A percentile compares a stretch with the other conserved stretches of the same genome.
Evolutionary conservation across 1,284 basidiomycete species (phyloP).

Genomic region (Ceratobasidium sp.): DNA sequence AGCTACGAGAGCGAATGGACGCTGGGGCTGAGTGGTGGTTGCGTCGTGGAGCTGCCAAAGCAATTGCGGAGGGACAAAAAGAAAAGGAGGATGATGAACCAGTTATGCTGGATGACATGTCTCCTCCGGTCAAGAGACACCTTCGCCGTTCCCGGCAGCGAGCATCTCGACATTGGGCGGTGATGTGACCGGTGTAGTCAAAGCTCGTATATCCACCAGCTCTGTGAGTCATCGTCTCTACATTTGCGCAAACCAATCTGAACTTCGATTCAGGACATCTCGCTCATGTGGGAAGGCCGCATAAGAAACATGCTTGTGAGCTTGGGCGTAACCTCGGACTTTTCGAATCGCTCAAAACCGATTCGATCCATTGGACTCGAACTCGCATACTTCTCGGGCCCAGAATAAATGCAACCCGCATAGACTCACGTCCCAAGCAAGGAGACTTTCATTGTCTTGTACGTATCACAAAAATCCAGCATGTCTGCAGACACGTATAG

Average conservation of each 20-base stretch:
- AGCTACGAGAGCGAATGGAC: constrained; percentile 97
- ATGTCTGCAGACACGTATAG: background rate
- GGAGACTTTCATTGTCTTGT: constrained; percentile 10
- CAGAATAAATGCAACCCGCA: constrained; percentile 6
- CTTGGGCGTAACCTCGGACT: constrained; percentile 85
- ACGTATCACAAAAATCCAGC: constrained; percentile 4
- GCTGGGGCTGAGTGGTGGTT: constrained; percentile 95
- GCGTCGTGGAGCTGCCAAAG: constrained; percentile 52
- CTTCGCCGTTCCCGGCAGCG: constrained; percentile 50
- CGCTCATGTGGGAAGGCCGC: constrained; percentile 94
- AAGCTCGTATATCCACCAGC: constrained; percentile 86
- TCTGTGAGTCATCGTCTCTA: constrained; percentile 61
- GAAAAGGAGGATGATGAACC: constrained; percentile 21
- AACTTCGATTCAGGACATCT: constrained; percentile 67
- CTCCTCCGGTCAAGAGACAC: constrained; percentile 29
- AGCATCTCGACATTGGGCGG: constrained; percentile 48
- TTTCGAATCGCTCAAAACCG: constrained; percentile 81
- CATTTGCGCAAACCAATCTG: background rate
- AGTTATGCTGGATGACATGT: constrained; percentile 15
- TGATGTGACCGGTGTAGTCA: constrained; percentile 72
- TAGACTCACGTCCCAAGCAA: background rate
- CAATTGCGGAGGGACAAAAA: background rate
- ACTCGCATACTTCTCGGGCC: constrained; percentile 76
- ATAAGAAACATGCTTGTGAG: constrained; percentile 88
- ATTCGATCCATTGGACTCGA: constrained; percentile 89